A percentile compares a stretch with the other conserved stretches of the same genome.
Evolutionary conservation across 2,329 filamentous ascomycete genomes (phyloP).

Genomic region (Corinectria fuckeliana): DNA sequence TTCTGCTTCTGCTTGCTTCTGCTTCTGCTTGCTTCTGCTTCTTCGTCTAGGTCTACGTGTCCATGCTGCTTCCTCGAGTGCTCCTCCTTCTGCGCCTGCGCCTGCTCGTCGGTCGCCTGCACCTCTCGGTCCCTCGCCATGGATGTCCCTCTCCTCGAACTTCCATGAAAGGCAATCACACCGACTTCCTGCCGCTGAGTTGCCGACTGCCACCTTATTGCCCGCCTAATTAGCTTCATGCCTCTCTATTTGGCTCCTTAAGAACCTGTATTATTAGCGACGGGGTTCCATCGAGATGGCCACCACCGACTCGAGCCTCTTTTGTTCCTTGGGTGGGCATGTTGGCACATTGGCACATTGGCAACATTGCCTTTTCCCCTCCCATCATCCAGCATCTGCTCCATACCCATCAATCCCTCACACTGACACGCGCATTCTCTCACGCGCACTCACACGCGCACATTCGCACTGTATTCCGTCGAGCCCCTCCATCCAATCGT

Average conservation of each 20-base stretch:
- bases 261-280: too few relatives aligned
- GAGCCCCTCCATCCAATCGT: slow-evolving; percentile 4
- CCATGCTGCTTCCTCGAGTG: too few relatives aligned
- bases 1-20: background rate
- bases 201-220: background rate
- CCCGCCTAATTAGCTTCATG: background rate
- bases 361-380: background rate
- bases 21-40: background rate
- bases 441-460: background rate
- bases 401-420: slow-evolving; percentile 7
- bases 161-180: background rate
- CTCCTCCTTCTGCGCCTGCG: background rate
- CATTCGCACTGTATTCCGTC: slow-evolving; percentile 9
- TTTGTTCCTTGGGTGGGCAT: background rate
- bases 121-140: too few relatives aligned
- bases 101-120: background rate
- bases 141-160: background rate
- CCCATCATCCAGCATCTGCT: background rate
- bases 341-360: background rate
- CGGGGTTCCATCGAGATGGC: background rate
- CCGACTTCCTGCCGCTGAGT: background rate
- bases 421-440: slow-evolving; percentile 2
- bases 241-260: background rate
- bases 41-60: background rate
- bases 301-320: background rate